phyloP scores from a whole-genome alignment of 2,329 filamentous ascomycete genomes.

The Neocucurbitaria cava region DNA sequence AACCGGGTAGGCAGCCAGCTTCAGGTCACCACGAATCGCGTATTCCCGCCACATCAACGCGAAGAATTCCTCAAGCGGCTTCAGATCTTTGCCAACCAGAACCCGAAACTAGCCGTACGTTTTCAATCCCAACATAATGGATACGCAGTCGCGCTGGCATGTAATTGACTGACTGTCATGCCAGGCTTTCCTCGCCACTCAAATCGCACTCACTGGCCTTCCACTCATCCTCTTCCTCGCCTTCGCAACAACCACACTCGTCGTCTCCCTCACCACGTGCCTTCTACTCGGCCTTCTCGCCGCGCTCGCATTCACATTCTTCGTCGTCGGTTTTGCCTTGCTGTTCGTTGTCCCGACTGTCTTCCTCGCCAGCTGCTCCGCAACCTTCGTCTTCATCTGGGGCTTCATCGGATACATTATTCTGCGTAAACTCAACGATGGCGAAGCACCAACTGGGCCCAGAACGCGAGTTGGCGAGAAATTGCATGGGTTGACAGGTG shows the following conservation, averaged over 20 bases:
- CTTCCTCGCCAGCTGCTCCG: conserved; percentile 68
- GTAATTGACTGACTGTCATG: conserved; percentile 1
- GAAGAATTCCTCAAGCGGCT: conserved; percentile 62
- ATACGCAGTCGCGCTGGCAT: neutral
- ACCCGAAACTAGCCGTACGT: conserved; percentile 74
- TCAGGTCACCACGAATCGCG: conserved; percentile 54
- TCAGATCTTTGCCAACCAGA: conserved; percentile 64
- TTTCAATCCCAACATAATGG: neutral
- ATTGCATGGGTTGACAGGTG: conserved; percentile 25
- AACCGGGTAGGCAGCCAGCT: conserved; percentile 27
- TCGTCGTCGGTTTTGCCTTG: conserved; percentile 71
- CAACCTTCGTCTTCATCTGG: conserved; percentile 66
- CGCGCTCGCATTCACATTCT: conserved; percentile 67
- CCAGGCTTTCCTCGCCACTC: conserved; percentile 72
- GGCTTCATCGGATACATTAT: conserved; percentile 66
- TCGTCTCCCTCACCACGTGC: conserved; percentile 68
- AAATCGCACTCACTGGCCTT: conserved; percentile 69
- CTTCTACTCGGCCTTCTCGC: conserved; percentile 60
- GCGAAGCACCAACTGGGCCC: conserved; percentile 26
- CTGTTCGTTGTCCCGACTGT: conserved; percentile 73
- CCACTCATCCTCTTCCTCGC: conserved; percentile 73
- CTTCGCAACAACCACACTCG: conserved; percentile 68
- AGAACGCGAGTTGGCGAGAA: conserved; percentile 26
- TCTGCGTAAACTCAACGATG: conserved; percentile 38
- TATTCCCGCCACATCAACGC: conserved; percentile 68